Evolutionary conservation across 768 basidiomycete species (phyloP), one percentile per base, ranked within the genome.

Genomic region (Austroboletus festivus): DNA sequence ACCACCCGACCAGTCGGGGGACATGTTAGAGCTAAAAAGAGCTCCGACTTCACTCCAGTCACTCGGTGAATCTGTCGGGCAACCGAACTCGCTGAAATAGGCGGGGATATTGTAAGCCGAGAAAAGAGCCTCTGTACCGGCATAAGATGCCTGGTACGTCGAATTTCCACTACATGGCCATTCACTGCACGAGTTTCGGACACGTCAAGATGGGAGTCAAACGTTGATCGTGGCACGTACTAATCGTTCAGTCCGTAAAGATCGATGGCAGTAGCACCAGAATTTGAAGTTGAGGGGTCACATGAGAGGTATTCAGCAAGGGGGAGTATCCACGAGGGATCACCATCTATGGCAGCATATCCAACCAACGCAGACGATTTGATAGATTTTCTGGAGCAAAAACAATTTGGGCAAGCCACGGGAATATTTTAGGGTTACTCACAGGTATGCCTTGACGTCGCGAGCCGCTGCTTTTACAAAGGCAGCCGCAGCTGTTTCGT

Each of bases 381-480:
- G 58, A 82, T 85, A 1, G 86, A 85, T 28, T 73, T 76, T 5
- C 87, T 88, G 41, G 7, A 10, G 28, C 15, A 42, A 41, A 30
- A 23, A 46, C 4, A 33, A 5, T 26, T 44, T 34, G 30, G 18
- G 34, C 10, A 18, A 34, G 22, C 18, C 24, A 13, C 5, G 20
- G 12, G 24, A 21, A 44, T 15, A 30, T 49, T 18, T 15, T 47
- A 3, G 24, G 33, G 31, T n/a, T 16, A 71, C 83, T 60, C 53
- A 86, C 81, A 96, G 74, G 67, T 93, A 95, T 7, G 92, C 80
- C 63, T 83, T 93, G 55, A 81, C 71, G 63, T 96, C 93, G 33
- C 93, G 83, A 22, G 91, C 90, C 20, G 93, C 93, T 33, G 92
- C 92, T 66, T 93, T 94, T 62, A 96, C 79, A 65, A 80, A 96